Percentiles rank a stretch among this genome's conserved stretches.
phyloP scores from a whole-genome alignment of 306 rosid species.

The Prunus mongolica region DNA sequence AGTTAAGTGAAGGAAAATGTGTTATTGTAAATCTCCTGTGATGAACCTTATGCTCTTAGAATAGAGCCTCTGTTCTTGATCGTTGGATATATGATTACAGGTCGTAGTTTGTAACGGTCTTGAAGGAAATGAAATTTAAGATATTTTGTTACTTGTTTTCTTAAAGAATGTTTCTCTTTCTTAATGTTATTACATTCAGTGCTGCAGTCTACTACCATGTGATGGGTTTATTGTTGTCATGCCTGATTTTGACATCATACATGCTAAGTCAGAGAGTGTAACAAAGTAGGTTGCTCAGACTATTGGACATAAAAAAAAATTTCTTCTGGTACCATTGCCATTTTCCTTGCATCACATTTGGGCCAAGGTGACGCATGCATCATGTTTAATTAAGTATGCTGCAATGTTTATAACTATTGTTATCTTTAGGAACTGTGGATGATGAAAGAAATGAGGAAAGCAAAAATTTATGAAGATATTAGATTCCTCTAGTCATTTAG shows the following conservation, averaged over 20 bases:
- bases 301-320: no score
- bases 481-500: neutral
- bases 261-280: neutral
- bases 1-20: constrained; percentile 19
- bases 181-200: neutral
- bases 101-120: constrained; percentile 10
- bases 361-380: neutral
- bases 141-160: neutral
- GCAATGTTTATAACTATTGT: constrained; percentile 11
- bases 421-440: neutral
- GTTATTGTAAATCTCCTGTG: constrained; percentile 18
- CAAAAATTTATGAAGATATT: neutral
- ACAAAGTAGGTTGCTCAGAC: neutral
- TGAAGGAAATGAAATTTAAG: constrained; percentile 3
- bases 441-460: neutral
- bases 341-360: neutral
- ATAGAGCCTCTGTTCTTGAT: constrained; percentile 11
- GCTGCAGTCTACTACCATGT: no score
- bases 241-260: no score
- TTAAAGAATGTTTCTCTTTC: neutral
- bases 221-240: no score
- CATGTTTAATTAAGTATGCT: constrained; percentile 11
- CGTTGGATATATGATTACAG: constrained; percentile 15
- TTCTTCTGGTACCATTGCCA: neutral
- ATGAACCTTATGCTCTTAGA: constrained; percentile 6